Base-by-base conservation (phyloP, 164 flowering plant genomes). In the Aristolochia fimbriata region DNA sequence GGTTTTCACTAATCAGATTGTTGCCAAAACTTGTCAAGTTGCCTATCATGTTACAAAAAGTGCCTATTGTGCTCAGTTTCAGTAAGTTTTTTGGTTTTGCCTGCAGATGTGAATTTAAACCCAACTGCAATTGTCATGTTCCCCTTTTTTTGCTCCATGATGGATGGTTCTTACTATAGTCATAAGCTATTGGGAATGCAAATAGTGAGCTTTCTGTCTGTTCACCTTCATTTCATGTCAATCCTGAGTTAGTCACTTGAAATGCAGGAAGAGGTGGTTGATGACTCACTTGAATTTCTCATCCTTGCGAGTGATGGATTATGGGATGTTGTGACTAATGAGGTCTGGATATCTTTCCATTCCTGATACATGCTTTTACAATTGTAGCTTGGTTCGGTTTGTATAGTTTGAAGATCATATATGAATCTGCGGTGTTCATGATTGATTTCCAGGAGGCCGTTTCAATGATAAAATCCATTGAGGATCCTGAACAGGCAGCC, bases 261-360 rank as follows among this genome's bases (percentile, higher is more conserved):
- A 59, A 48, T 71, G 64, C 86, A 91, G 96, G 97, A 91, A 75
- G 94, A 86, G 68, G 81, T 77, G 57, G 61, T 91, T 64, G 97
- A 91, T 68, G 79, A 75, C 63, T 83, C 96, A 19, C 96, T 91
- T 21, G 96, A 88, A 70, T 91, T 91, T 74, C 96, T 91, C 65
- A 91, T 91, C 70, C 85, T 91, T 62, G 97, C 97, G 10, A 91
- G 97, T 68, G 97, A 91, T 77, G 97, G 97, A 48, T 77, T 88
- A 31, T 88, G 96, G 97, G 97, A 91, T 77, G 97, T 91, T 22
- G 94, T 91, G 65, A 66, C 94, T 22, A 91, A 91, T 71, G 94
- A 91, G 88, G 97, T 90, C 57, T 62, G 45, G 10, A 37, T 52
- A 17, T 37, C 58, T 15, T 24, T 8, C 46, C 30, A 27, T 27